Evolutionary conservation across 2,329 filamentous ascomycete species (phyloP).

Genomic region (Mollisiaceae sp.): DNA sequence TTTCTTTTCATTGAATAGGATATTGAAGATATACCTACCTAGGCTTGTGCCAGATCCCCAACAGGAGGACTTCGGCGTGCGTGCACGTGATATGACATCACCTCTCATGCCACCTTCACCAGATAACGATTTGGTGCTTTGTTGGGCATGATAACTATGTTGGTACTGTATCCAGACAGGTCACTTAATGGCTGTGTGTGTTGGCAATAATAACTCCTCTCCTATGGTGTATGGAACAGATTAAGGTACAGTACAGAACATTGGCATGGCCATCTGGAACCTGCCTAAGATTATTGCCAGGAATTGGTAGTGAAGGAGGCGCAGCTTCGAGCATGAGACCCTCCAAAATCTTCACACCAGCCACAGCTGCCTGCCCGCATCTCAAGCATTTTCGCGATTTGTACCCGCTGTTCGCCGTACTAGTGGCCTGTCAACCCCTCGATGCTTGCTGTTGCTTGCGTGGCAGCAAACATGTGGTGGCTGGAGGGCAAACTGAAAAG

Average conservation of each 20-base stretch:
- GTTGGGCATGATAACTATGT: background rate
- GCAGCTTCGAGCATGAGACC: background rate
- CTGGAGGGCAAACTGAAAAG: background rate
- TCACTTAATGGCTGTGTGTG: background rate
- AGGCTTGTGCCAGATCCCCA: background rate
- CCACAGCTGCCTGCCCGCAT: slow-evolving; percentile 2
- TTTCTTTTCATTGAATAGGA: background rate
- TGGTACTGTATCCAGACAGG: background rate
- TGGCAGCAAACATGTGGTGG: background rate
- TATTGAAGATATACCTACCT: background rate
- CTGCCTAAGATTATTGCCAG: too few relatives aligned
- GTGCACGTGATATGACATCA: slow-evolving; percentile 2
- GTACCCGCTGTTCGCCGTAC: background rate
- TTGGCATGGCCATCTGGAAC: background rate
- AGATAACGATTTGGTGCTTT: background rate
- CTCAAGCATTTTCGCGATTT: background rate
- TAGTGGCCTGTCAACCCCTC: background rate
- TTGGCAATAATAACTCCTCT: background rate
- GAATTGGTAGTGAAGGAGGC: background rate
- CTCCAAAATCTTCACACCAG: background rate
- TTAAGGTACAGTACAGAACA: background rate
- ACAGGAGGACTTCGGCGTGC: background rate
- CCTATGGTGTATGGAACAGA: too few relatives aligned
- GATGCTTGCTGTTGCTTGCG: background rate
- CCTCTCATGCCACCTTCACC: background rate